A percentile compares a stretch with the other conserved stretches of the same genome.
These are phyloP conservation scores for Coprinopsis cinerea DNA, from an alignment of 768 basidiomycete genomes.

Conservation along the genomic window DNA sequence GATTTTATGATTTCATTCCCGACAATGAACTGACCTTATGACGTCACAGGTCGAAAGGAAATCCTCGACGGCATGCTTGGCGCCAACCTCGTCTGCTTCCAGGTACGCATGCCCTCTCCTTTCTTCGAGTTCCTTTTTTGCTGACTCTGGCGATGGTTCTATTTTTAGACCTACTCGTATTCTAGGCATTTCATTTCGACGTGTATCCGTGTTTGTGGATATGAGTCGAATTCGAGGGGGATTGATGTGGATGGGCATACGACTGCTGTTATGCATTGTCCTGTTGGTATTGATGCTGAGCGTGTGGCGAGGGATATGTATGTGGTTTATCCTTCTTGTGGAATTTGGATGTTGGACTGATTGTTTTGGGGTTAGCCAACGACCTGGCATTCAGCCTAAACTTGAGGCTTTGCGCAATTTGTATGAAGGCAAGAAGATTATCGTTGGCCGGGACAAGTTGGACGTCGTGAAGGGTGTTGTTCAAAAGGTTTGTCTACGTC, in stretches of 20 bases:
- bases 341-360: not conserved
- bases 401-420: constrained; percentile 74
- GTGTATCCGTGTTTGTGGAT: constrained; percentile 93
- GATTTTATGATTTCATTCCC: not conserved
- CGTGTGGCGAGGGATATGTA: constrained; percentile 79
- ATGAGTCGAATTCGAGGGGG: constrained; percentile 65
- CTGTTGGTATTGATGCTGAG: constrained; percentile 93
- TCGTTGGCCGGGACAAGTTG: constrained; percentile 94
- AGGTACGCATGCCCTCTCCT: constrained; percentile 32
- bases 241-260: constrained; percentile 89
- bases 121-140: constrained; percentile 1
- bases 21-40: constrained; percentile 3
- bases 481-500: constrained; percentile 57
- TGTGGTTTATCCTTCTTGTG: constrained; percentile 20
- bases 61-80: constrained; percentile 98
- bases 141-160: not conserved
- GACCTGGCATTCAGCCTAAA: constrained; percentile 86
- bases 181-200: constrained; percentile 92
- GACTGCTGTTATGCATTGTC: constrained; percentile 80
- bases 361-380: constrained; percentile 34
- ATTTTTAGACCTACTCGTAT: constrained; percentile 78
- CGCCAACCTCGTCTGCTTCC: constrained; percentile 95
- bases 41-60: constrained; percentile 66
- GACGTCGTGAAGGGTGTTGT: constrained; percentile 98
- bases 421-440: constrained; percentile 97